Evolutionary conservation across 1,284 basidiomycete genomes (phyloP), one percentile per base, ranked within the genome.

Genomic region (Fomes fomentarius): DNA sequence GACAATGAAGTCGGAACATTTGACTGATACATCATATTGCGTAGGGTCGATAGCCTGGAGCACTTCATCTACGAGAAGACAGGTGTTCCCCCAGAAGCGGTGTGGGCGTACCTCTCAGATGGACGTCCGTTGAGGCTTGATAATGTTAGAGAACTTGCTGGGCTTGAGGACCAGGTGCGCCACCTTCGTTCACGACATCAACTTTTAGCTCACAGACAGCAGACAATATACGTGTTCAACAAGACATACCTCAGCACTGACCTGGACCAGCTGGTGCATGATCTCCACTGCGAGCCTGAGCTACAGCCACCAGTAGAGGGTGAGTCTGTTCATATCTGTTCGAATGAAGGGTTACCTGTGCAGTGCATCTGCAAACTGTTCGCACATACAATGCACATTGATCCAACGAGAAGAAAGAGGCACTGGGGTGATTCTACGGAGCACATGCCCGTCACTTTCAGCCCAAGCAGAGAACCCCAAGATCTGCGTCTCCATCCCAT

Each of bases 181-280:
- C 24, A 50, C n/a, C 3, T 4, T 24, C 54, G 10, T 52, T 30
- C 34, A 15, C 25, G 54, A 56, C 14, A 40, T 39, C 40, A 39
- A n/a, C 34, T 15, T 44, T 22, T 26, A 7, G 38, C 39, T 52
- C 22, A 56, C 37, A 44, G 17, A 21, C 1, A 8, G 15, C 54
- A 89, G 87, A 79, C 82, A 9, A 87, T 92, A 57, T 92, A 82
- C 64, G 85, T 91, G 4, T 92, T 89, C 72, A 92, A 91, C 72
- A 90, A 89, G 65, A 75, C 80, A 61, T 89, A 88, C 62, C 76
- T 92, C 35, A 87, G 89, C 56, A 74, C 82, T 43, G 84, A 87
- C 49, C 50, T 88, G 30, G 79, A 85, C 2, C 78, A 86, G 39
- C 83, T 89, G 24, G 69, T 91, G 6, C 74, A 69, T 17, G 77